phyloP scores from a whole-genome alignment of 2,329 filamentous ascomycete species.

The Ophiostoma australiae region DNA sequence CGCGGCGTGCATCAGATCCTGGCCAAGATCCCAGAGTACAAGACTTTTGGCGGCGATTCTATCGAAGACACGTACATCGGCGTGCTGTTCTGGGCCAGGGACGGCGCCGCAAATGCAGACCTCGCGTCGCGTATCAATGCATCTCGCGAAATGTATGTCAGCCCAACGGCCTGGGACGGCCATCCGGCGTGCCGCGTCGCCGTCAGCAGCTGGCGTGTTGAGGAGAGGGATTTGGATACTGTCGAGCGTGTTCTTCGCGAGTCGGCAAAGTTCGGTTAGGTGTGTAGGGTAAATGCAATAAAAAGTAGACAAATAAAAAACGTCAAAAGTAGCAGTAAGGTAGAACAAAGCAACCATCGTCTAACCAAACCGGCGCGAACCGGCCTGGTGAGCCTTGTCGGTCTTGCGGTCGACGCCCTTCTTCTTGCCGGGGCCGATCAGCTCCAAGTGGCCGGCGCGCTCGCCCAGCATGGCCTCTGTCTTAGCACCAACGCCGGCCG shows the following conservation, averaged over 20 bases:
- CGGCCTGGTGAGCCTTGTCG: slow-evolving; percentile 39
- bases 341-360: not conserved
- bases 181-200: slow-evolving; percentile 74
- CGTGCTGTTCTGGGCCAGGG: slow-evolving; percentile 71
- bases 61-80: slow-evolving; percentile 57
- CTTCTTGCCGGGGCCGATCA: slow-evolving; percentile 55
- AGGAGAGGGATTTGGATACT: slow-evolving; percentile 63
- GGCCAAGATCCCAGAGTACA: slow-evolving; percentile 55
- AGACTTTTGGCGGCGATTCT: slow-evolving; percentile 54
- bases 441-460: slow-evolving; percentile 55
- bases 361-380: slow-evolving; percentile 54
- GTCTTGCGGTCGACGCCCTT: slow-evolving; percentile 27
- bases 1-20: slow-evolving; percentile 63
- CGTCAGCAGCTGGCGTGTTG: slow-evolving; percentile 76
- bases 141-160: slow-evolving; percentile 72
- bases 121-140: slow-evolving; percentile 71
- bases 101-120: slow-evolving; percentile 57
- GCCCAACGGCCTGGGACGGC: slow-evolving; percentile 73
- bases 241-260: slow-evolving; percentile 56
- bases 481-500: slow-evolving; percentile 49
- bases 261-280: not conserved
- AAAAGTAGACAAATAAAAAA: not conserved
- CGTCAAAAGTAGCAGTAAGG: not conserved
- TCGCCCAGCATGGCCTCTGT: slow-evolving; percentile 57
- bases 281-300: not conserved